phyloP scores from a whole-genome alignment of 139 green algal genomes.

The Micractinium conductrix region DNA sequence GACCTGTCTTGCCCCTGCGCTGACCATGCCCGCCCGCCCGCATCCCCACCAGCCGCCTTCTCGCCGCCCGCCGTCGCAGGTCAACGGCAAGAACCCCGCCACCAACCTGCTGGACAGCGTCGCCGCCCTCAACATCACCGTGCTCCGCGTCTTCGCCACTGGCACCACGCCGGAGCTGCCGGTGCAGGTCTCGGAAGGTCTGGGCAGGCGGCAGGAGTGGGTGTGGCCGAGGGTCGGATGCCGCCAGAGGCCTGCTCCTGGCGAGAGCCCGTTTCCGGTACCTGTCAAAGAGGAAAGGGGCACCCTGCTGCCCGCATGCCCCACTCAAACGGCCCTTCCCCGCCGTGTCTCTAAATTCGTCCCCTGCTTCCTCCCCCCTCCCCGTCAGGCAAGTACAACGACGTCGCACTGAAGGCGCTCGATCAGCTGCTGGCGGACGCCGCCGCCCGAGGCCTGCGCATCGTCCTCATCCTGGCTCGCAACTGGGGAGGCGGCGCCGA shows the following conservation, averaged over 20 bases:
- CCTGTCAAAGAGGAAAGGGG: too few species aligned
- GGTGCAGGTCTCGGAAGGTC: conserved; percentile 24
- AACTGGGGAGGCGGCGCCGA: conserved; percentile 42
- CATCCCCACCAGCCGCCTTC: not conserved
- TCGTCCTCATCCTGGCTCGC: conserved; percentile 37
- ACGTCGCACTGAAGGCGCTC: conserved; percentile 34
- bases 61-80: not conserved
- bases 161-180: conserved; percentile 32
- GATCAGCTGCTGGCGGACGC: conserved; percentile 29
- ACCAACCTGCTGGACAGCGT: conserved; percentile 27
- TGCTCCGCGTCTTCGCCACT: conserved; percentile 42
- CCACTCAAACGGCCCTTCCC: not conserved
- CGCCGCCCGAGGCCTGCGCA: not conserved
- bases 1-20: too few species aligned
- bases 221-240: too few species aligned
- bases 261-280: too few species aligned
- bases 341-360: not conserved
- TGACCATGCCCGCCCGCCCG: too few species aligned
- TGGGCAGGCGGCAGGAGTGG: too few species aligned
- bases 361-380: not conserved
- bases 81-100: conserved; percentile 20
- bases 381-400: conserved; percentile 31
- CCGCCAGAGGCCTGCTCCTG: too few species aligned
- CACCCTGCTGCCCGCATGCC: too few species aligned
- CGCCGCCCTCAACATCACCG: conserved; percentile 36